Conservation (phyloP, 2,329 filamentous ascomycete genomes). For the Cylindrodendrum hubeiense region DNA sequence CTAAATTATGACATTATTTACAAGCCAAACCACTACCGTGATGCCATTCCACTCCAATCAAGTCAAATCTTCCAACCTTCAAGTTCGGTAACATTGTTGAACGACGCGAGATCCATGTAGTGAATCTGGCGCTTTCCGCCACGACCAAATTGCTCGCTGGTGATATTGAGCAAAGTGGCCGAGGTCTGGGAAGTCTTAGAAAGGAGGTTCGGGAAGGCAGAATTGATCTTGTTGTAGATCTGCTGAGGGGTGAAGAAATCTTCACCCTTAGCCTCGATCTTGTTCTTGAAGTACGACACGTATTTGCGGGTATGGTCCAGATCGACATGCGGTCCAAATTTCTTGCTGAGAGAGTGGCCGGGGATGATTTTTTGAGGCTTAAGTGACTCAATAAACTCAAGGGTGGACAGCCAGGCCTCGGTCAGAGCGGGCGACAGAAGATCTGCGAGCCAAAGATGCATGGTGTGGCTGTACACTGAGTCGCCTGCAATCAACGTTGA, state of each 20-base stretch:
- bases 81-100: slow-evolving; percentile 3
- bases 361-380: slow-evolving; percentile 17
- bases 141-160: slow-evolving; percentile 18
- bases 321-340: background rate
- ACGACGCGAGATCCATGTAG: slow-evolving; percentile 10
- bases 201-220: slow-evolving; percentile 15
- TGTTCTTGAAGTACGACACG: slow-evolving; percentile 15
- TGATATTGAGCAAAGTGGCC: slow-evolving; percentile 16
- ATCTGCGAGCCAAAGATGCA: slow-evolving; percentile 29
- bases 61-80: slow-evolving; percentile 15
- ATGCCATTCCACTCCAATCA: background rate
- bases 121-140: slow-evolving; percentile 16
- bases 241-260: slow-evolving; percentile 21
- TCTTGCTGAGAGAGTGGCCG: slow-evolving; percentile 13
- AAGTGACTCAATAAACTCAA: slow-evolving; percentile 12
- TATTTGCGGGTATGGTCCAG: slow-evolving; percentile 21
- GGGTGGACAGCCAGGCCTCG: slow-evolving; percentile 21
- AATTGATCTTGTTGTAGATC: slow-evolving; percentile 9
- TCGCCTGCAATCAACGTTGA: slow-evolving; percentile 29
- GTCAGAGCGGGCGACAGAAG: slow-evolving; percentile 17
- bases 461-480: slow-evolving; percentile 21
- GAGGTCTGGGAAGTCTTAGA: slow-evolving; percentile 4
- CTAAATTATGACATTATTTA: no score
- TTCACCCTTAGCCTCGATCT: slow-evolving; percentile 19
- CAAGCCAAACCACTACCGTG: background rate